These are phyloP conservation scores for Ballota nigra DNA, from an alignment of 257 asterid genomes.

Conservation along the genomic window DNA sequence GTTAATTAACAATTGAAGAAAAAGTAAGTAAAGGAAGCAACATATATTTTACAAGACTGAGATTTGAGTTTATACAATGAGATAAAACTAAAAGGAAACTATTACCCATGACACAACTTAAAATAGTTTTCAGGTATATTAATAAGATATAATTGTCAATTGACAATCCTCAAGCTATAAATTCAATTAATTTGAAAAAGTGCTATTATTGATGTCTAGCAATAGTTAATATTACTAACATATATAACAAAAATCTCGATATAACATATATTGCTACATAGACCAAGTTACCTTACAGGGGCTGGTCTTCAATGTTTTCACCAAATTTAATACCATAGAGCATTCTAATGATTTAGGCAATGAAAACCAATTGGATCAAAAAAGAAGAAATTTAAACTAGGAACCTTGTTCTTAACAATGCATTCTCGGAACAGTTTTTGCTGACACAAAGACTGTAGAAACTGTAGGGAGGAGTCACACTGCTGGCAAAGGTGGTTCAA, in stretches of 20 bases:
- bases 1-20: conserved; percentile 15
- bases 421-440: conserved; percentile 85
- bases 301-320: no score
- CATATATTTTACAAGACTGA: conserved; percentile 7
- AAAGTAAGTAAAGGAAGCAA: conserved; percentile 24
- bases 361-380: conserved; percentile 2
- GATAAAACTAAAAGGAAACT: conserved; percentile 8
- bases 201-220: background rate
- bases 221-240: background rate
- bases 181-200: background rate
- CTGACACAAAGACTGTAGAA: conserved; percentile 83
- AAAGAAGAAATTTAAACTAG: conserved; percentile 18
- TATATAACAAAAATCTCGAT: background rate
- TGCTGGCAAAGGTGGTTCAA: conserved; percentile 90
- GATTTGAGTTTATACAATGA: conserved; percentile 1
- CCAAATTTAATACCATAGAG: conserved; percentile 17
- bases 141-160: conserved; percentile 13
- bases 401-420: conserved; percentile 86
- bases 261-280: background rate
- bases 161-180: background rate
- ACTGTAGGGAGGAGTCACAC: conserved; percentile 90
- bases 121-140: background rate
- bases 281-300: no score
- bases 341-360: conserved; percentile 15
- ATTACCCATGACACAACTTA: background rate